A percentile compares a stretch with the other conserved stretches of the same genome.
Evolutionary conservation across 179 eudicot species (phyloP).

Genomic region (Nepenthes alata): DNA sequence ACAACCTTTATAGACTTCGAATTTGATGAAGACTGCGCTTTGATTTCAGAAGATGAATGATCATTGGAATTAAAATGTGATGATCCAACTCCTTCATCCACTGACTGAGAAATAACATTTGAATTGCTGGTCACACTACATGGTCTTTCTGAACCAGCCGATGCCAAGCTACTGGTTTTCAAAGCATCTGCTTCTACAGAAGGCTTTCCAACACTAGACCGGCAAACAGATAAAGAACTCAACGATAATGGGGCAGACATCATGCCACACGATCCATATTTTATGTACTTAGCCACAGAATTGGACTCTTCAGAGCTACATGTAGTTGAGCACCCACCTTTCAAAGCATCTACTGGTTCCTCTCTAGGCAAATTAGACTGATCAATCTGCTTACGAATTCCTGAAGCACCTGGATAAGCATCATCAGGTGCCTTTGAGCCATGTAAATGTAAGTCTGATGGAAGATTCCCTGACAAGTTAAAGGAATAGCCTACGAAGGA

Average conservation of each 20-base stretch:
- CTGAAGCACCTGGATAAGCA: conserved; percentile 11
- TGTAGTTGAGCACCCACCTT: conserved; percentile 13
- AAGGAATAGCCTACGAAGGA: conserved; percentile 9
- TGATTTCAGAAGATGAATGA: conserved; percentile 18
- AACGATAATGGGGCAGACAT: conserved; percentile 8
- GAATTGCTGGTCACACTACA: conserved; percentile 4
- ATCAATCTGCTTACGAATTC: conserved; percentile 21
- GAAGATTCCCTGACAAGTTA: conserved; percentile 7
- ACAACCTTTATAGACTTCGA: conserved; percentile 20
- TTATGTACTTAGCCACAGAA: conserved; percentile 4
- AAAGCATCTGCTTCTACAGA: conserved; percentile 8
- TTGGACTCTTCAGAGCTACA: conserved; percentile 2
- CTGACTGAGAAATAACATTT: conserved; percentile 9
- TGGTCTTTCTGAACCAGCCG: conserved; percentile 7
- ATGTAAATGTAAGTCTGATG: conserved; percentile 14
- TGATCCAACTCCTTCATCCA: conserved; percentile 12
- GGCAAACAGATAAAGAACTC: conserved; percentile 10
- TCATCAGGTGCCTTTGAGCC: conserved; percentile 9
- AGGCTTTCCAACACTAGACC: conserved; percentile 8
- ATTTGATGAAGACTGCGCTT: conserved; percentile 13
- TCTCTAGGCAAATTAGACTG: conserved; percentile 15
- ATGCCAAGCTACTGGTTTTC: conserved; percentile 14
- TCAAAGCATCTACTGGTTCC: conserved; percentile 9
- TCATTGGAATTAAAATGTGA: conserved; percentile 17
- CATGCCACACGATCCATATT: conserved; percentile 11